Conservation (phyloP, 2,329 filamentous ascomycete genomes). For the Hyphodiscus sp. region DNA sequence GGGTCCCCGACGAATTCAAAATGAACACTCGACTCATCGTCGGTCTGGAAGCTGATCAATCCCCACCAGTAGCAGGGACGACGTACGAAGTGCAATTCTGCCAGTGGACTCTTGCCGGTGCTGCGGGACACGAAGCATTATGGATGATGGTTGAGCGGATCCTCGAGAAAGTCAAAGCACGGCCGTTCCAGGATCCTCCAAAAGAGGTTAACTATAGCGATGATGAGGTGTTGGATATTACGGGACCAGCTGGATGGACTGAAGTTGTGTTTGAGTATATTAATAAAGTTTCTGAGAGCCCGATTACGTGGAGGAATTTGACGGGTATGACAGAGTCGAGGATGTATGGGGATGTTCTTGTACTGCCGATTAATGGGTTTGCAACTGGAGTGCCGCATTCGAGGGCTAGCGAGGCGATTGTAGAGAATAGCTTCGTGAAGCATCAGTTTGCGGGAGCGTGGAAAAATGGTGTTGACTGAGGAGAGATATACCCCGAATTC, state of each 20-base stretch:
- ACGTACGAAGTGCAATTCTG: slow-evolving; percentile 8
- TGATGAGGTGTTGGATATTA: slow-evolving; percentile 19
- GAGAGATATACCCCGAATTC: too few species aligned
- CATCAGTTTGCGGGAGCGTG: neutral
- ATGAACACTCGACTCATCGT: slow-evolving; percentile 13
- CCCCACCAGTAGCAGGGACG: neutral
- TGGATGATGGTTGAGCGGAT: slow-evolving; percentile 21
- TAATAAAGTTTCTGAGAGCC: slow-evolving; percentile 1
- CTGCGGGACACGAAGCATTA: slow-evolving; percentile 15
- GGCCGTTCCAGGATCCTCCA: neutral
- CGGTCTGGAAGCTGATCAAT: neutral
- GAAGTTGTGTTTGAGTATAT: slow-evolving; percentile 19
- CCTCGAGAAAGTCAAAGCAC: slow-evolving; percentile 9
- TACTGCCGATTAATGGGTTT: slow-evolving; percentile 1
- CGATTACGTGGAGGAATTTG: slow-evolving; percentile 10
- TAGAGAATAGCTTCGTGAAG: neutral
- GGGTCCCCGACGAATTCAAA: slow-evolving; percentile 30
- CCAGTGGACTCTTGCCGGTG: slow-evolving; percentile 23
- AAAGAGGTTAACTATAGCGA: neutral
- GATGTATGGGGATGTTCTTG: slow-evolving; percentile 19
- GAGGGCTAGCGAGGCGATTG: neutral
- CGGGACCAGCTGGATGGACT: slow-evolving; percentile 21
- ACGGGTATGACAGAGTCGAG: slow-evolving; percentile 18
- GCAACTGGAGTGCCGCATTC: neutral
- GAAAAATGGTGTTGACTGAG: neutral